A percentile compares a stretch with the other conserved stretches of the same genome.
These are phyloP conservation scores for Paraphoma chrysanthemicola DNA, from an alignment of 2,329 filamentous ascomycete genomes.

Conservation along the genomic window DNA sequence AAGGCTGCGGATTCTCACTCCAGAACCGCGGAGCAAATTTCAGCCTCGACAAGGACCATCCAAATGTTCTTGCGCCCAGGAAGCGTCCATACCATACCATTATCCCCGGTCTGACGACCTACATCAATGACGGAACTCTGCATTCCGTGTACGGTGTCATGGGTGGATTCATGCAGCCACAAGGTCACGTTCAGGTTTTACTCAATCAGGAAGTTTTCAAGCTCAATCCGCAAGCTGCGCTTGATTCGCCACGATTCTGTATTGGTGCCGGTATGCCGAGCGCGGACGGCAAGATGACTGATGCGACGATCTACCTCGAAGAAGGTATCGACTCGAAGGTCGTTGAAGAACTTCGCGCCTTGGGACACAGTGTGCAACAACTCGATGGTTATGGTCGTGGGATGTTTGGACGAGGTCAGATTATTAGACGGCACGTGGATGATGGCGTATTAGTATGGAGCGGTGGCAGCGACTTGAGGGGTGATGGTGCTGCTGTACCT, in stretches of 20 bases:
- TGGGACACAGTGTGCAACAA: conserved; percentile 78
- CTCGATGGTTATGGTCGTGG: conserved; percentile 69
- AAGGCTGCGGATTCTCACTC: conserved; percentile 87
- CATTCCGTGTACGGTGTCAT: conserved; percentile 94
- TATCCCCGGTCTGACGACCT: conserved; percentile 90
- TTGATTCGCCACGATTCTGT: conserved; percentile 91
- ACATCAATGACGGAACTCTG: conserved; percentile 73
- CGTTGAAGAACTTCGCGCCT: conserved; percentile 67
- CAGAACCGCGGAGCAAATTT: conserved; percentile 95
- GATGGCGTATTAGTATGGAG: conserved; percentile 80
- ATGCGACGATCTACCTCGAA: conserved; percentile 77
- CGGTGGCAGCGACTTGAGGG: conserved; percentile 85
- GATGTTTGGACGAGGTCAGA: conserved; percentile 85
- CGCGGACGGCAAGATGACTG: conserved; percentile 61
- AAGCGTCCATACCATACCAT: conserved; percentile 98
- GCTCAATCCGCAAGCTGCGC: conserved; percentile 81
- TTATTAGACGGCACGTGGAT: conserved; percentile 80
- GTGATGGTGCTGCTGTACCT: conserved; percentile 77
- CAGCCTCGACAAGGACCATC: conserved; percentile 72
- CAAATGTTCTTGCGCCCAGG: conserved; percentile 78
- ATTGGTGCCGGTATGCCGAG: conserved; percentile 77
- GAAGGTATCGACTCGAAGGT: conserved; percentile 77
- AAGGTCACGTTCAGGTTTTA: conserved; percentile 92
- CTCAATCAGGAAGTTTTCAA: conserved; percentile 87
- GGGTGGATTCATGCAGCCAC: conserved; percentile 98